These are phyloP conservation scores for Gnomoniopsis smithogilvyi DNA, from an alignment of 2,329 filamentous ascomycete genomes.

Conservation along the genomic window DNA sequence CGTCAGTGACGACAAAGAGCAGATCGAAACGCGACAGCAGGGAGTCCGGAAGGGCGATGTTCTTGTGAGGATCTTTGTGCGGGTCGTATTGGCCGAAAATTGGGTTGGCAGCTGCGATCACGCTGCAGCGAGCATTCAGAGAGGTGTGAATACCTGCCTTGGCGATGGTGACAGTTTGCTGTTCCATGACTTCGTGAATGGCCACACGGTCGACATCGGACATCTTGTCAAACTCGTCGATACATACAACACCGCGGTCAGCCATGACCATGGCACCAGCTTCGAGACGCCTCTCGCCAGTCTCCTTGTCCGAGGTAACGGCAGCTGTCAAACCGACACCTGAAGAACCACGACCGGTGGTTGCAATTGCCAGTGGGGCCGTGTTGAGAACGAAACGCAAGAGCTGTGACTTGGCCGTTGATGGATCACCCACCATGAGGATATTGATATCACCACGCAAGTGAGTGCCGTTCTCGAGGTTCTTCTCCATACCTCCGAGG, in stretches of 20 bases:
- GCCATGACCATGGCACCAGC: slow-evolving; percentile 98
- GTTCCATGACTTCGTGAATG: slow-evolving; percentile 99
- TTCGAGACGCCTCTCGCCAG: slow-evolving; percentile 88
- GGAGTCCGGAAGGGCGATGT: slow-evolving; percentile 95
- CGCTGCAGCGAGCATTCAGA: slow-evolving; percentile 92
- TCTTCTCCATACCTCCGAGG: slow-evolving; percentile 95
- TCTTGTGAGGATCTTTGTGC: slow-evolving; percentile 97
- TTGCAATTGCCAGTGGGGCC: slow-evolving; percentile 92
- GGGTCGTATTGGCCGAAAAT: slow-evolving; percentile 98
- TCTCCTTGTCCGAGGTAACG: slow-evolving; percentile 96
- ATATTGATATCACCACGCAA: slow-evolving; percentile 98
- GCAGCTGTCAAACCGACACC: slow-evolving; percentile 97
- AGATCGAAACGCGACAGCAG: slow-evolving; percentile 97
- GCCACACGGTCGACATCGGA: slow-evolving; percentile 96
- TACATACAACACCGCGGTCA: slow-evolving; percentile 95
- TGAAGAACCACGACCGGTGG: slow-evolving; percentile 92
- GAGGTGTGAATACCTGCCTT: slow-evolving; percentile 98
- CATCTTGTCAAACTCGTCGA: slow-evolving; percentile 99
- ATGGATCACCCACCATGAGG: slow-evolving; percentile 97
- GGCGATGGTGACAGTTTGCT: slow-evolving; percentile 98
- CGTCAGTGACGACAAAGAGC: slow-evolving; percentile 94
- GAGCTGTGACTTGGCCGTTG: slow-evolving; percentile 97
- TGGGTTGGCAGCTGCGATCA: slow-evolving; percentile 93
- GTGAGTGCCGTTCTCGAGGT: slow-evolving; percentile 96
- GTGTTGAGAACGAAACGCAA: slow-evolving; percentile 97